These are phyloP conservation scores for Aurifilum marmelostoma DNA, from an alignment of 2,329 filamentous ascomycete genomes.

Conservation along the genomic window DNA sequence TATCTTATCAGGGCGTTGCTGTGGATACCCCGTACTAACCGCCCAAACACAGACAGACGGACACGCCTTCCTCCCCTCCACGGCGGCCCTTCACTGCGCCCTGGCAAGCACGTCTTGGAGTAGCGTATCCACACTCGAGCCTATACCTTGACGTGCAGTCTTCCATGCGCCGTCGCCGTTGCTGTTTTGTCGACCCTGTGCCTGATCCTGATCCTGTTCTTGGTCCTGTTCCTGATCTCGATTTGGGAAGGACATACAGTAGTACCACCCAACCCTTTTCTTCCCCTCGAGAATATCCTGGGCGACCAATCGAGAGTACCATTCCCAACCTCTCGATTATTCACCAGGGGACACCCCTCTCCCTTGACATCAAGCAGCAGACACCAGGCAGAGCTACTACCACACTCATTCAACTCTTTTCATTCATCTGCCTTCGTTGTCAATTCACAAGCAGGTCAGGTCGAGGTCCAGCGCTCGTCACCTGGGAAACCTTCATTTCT, in stretches of 20 bases:
- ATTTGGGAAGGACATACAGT: not conserved
- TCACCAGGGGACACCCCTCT: conserved; percentile 2
- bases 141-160: conserved; percentile 2
- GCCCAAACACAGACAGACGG: not conserved
- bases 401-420: conserved; percentile 12
- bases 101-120: not conserved
- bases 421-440: not conserved
- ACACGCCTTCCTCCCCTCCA: not conserved
- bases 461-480: not conserved
- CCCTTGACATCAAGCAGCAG: not conserved
- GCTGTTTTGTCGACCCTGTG: not conserved
- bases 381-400: not conserved
- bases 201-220: not conserved
- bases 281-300: not conserved
- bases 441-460: not conserved
- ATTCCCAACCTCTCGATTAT: conserved; percentile 18
- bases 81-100: too few relatives aligned
- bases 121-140: not conserved
- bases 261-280: not conserved
- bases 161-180: not conserved
- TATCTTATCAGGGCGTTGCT: conserved; percentile 20
- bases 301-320: not conserved
- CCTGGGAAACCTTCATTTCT: not conserved
- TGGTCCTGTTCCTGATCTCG: conserved; percentile 10
- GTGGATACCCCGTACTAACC: conserved; percentile 17